Percentiles rank a stretch among this genome's conserved stretches.
Conservation (phyloP, 2,329 filamentous ascomycete genomes). For the Phialophora macrospora region DNA sequence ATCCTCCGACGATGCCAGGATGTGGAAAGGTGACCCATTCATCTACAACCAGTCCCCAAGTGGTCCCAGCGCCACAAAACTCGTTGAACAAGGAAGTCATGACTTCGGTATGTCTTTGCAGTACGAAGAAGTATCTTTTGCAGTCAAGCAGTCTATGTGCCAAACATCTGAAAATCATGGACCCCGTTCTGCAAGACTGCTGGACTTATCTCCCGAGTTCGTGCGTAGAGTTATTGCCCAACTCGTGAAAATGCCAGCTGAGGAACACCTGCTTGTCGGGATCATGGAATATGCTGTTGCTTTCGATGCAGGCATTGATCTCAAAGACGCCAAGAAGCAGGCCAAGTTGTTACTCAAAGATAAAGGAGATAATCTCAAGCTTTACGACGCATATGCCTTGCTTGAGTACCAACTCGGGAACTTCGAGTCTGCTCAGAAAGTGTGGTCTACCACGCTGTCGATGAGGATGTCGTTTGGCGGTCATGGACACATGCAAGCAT, state of each 20-base stretch:
- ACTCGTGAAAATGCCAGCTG: conserved; percentile 54
- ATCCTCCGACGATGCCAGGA: conserved; percentile 49
- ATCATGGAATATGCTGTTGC: conserved; percentile 74
- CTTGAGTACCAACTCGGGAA: conserved; percentile 69
- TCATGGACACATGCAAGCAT: conserved; percentile 44
- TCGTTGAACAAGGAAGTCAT: not conserved
- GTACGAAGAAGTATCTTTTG: conserved; percentile 8
- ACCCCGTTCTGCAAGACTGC: conserved; percentile 7
- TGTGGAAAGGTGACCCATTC: conserved; percentile 57
- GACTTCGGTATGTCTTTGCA: not conserved
- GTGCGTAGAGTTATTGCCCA: conserved; percentile 62
- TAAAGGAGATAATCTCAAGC: conserved; percentile 63
- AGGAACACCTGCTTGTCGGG: conserved; percentile 48
- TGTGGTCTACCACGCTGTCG: conserved; percentile 70
- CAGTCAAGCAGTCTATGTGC: not conserved
- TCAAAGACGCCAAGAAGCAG: conserved; percentile 65
- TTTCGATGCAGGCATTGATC: conserved; percentile 64
- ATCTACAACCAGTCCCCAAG: conserved; percentile 71
- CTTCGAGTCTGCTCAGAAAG: conserved; percentile 62
- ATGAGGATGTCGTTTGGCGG: conserved; percentile 55
- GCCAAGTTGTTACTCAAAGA: conserved; percentile 76
- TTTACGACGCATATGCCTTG: conserved; percentile 81
- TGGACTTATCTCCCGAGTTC: conserved; percentile 51
- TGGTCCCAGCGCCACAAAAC: conserved; percentile 33
- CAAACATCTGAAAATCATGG: no score